phyloP scores from a whole-genome alignment of 805 yeast genomes.

The Lachancea mirantina region DNA sequence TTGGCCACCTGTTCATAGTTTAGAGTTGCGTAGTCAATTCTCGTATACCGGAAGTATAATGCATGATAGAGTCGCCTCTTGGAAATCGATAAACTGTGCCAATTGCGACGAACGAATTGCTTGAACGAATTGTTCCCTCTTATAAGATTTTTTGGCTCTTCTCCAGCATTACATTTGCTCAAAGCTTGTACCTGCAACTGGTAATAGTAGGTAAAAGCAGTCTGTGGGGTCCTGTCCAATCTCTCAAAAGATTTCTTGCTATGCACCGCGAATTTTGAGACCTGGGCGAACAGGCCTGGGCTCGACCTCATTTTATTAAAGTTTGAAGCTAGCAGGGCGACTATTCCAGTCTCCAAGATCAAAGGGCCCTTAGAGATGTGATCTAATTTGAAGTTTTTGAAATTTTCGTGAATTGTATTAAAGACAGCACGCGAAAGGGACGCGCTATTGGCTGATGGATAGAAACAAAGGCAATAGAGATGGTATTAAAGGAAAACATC shows the following conservation, averaged over 20 bases:
- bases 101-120: conserved; percentile 17
- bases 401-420: no score
- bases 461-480: no score
- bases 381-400: no score
- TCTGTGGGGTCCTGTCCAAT: conserved; percentile 13
- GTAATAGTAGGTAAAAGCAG: conserved; percentile 21
- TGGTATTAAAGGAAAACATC: no score
- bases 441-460: no score
- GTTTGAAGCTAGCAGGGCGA: no score
- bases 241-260: conserved; percentile 16
- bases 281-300: conserved; percentile 9
- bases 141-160: conserved; percentile 8
- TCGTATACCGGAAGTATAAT: conserved; percentile 16
- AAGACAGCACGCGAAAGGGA: no score
- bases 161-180: conserved; percentile 2
- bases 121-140: conserved; percentile 15
- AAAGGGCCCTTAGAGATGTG: no score
- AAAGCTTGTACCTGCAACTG: conserved; percentile 14
- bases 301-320: conserved; percentile 6
- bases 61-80: conserved; percentile 21
- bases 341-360: no score
- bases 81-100: conserved; percentile 18
- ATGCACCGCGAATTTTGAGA: conserved; percentile 11
- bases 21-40: conserved; percentile 12
- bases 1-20: conserved; percentile 19